A percentile compares a stretch with the other conserved stretches of the same genome.
phyloP scores from a whole-genome alignment of 164 flowering plant species.

The Umbilicus rupestris region DNA sequence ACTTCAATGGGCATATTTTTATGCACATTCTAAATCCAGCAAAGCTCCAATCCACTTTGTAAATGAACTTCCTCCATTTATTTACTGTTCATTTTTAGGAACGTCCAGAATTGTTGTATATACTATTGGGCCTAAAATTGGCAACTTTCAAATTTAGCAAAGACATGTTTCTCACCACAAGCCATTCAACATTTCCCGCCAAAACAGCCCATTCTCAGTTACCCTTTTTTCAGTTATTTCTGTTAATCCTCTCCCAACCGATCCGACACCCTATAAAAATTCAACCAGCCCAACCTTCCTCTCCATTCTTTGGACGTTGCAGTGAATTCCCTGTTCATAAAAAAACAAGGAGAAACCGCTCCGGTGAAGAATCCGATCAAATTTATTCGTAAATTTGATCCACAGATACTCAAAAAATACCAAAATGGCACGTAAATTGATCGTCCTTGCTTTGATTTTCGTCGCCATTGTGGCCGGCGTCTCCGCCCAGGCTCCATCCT shows the following conservation, averaged over 20 bases:
- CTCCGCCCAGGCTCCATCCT: background rate
- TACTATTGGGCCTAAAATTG: background rate
- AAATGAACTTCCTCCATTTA: too few species aligned
- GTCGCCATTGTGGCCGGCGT: constrained; percentile 2
- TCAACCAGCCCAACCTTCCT: background rate
- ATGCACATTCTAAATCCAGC: too few species aligned
- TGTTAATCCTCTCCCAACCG: background rate
- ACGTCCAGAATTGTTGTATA: too few species aligned
- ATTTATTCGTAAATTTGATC: background rate
- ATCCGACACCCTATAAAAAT: background rate
- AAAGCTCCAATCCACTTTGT: too few species aligned
- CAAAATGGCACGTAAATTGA: background rate
- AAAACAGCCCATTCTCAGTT: background rate
- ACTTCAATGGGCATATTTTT: background rate
- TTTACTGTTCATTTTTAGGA: too few species aligned
- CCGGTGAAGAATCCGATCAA: constrained; percentile 4
- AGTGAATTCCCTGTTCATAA: background rate
- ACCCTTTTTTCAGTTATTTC: background rate
- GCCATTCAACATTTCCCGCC: constrained; percentile 5
- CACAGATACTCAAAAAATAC: background rate
- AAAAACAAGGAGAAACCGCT: background rate
- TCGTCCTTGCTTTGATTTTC: background rate
- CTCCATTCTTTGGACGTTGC: constrained; percentile 10
- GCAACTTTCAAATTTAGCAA: constrained; percentile 3
- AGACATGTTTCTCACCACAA: constrained; percentile 2